Conservation (phyloP, 192 early-diverging fungal species). For the Diversispora eburnea region DNA sequence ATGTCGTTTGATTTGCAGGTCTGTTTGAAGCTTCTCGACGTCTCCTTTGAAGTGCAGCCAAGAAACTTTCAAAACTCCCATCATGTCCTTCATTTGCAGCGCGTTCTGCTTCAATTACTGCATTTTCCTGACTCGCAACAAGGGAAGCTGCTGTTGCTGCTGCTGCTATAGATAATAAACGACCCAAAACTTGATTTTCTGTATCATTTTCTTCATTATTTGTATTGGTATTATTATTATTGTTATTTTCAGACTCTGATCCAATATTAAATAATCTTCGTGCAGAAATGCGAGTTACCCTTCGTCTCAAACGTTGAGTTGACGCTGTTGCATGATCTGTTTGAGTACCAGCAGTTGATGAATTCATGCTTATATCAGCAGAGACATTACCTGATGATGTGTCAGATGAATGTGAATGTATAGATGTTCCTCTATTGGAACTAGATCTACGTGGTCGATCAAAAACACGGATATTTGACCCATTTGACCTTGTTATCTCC, state of each 20-base stretch:
- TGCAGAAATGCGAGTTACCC: not conserved
- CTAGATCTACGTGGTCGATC: constrained; percentile 12
- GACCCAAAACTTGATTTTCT: not conserved
- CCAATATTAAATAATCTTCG: constrained; percentile 6
- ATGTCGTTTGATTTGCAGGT: not conserved
- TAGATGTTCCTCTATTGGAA: constrained; percentile 1
- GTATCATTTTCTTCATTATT: constrained; percentile 6
- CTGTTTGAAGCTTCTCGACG: constrained; percentile 15
- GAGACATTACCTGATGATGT: not conserved
- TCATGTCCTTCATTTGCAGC: constrained; percentile 12
- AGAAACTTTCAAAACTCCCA: constrained; percentile 23
- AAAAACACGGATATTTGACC: not conserved
- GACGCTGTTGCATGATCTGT: constrained; percentile 9
- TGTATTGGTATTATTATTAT: not conserved
- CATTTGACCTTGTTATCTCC: not conserved
- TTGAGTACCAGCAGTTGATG: constrained; percentile 13
- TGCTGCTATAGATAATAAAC: constrained; percentile 12
- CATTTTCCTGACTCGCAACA: constrained; percentile 22
- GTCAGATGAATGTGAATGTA: not conserved
- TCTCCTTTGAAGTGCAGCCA: constrained; percentile 17
- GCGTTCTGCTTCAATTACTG: constrained; percentile 22
- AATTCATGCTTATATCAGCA: not conserved
- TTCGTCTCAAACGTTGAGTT: constrained; percentile 6
- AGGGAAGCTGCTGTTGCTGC: constrained; percentile 16
- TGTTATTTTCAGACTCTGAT: constrained; percentile 2